Conservation (phyloP, 345 rosid species). For the Angophora floribunda region DNA sequence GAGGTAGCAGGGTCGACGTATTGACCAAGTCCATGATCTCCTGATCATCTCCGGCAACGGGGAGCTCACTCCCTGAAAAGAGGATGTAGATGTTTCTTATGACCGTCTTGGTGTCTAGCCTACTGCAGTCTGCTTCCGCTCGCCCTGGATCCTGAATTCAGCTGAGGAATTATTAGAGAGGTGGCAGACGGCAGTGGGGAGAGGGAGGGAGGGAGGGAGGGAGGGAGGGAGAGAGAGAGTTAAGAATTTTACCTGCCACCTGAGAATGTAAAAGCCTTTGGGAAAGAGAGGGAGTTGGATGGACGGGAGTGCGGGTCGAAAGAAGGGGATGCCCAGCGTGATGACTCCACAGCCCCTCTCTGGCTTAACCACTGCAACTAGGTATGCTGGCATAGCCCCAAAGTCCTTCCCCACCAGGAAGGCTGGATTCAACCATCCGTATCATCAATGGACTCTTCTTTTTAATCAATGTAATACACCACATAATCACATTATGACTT, state of each 20-base stretch:
- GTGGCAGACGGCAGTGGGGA: neutral
- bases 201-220: neutral
- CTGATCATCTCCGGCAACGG: slow-evolving; percentile 18
- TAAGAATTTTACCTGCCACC: slow-evolving; percentile 22
- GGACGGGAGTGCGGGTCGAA: slow-evolving; percentile 8
- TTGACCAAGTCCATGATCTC: slow-evolving; percentile 55
- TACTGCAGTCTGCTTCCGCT: slow-evolving; percentile 38
- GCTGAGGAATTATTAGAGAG: neutral
- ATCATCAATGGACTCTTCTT: neutral
- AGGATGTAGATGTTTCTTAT: slow-evolving; percentile 33
- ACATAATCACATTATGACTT: neutral
- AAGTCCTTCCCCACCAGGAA: slow-evolving; percentile 26
- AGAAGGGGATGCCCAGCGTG: slow-evolving; percentile 24
- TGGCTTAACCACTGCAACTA: slow-evolving; percentile 10
- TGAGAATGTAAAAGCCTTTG: slow-evolving; percentile 15
- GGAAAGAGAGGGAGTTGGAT: slow-evolving; percentile 8
- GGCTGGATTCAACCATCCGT: neutral
- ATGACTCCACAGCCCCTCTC: slow-evolving; percentile 11
- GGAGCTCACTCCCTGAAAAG: slow-evolving; percentile 22
- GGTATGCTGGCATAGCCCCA: slow-evolving; percentile 14
- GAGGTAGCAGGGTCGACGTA: slow-evolving; percentile 29
- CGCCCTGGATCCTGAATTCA: slow-evolving; percentile 24
- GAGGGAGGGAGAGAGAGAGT: neutral
- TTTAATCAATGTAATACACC: neutral
- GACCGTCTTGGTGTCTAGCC: slow-evolving; percentile 32